Base-by-base conservation (phyloP, 2,329 filamentous ascomycete species). In the Colletotrichum sp. region DNA sequence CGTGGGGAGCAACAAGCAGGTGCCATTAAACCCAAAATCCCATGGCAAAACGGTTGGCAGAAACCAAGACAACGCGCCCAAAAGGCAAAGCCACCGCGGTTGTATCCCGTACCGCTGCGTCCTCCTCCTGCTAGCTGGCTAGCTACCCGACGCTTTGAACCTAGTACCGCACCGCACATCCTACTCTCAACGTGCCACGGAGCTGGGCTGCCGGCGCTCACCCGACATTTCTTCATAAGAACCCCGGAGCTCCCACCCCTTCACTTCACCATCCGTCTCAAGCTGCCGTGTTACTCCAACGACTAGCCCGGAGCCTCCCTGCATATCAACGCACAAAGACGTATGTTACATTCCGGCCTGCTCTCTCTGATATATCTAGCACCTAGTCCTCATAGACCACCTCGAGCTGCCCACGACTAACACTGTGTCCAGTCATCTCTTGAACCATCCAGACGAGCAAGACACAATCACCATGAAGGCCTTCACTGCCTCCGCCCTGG, bases 131-230 rank as follows among this genome's bases (percentile, higher is more conserved):
- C 44, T 52, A 52, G 44, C 44, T 52, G 44, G 44, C 44, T 52
- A 52, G 8, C 66, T 34, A 69, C 18, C 66, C 36, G 72, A 65
- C 73, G 73, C 69, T 76, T 76, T 76, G 73, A 76, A 68, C 64
- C 70, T 72, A 68, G 57, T 36, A 68, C 69, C 55, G 69, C 55
- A 72, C 69, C 26, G 28, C 52, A 59, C 44, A 24, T 59, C 39
- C 63, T 39, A 44, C 63, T 44, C 18, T 63, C 28, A 44, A 55
- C 24, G 36, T 69, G 60, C 39, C 69, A 72, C 39, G 52, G 63
- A 66, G 73, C 39, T 72, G 64, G 39, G 44, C 26, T 71, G 49
- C 52, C 68, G 67, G 65, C 49, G 49, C 60, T 62, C 52, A 24
- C 18, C 68, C 30, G 28, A 62, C 36, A 34, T 30, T 32, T 72